These are phyloP conservation scores for Gymnopus androsaceus DNA, from an alignment of 1,284 basidiomycete species.

Conservation along the genomic window DNA sequence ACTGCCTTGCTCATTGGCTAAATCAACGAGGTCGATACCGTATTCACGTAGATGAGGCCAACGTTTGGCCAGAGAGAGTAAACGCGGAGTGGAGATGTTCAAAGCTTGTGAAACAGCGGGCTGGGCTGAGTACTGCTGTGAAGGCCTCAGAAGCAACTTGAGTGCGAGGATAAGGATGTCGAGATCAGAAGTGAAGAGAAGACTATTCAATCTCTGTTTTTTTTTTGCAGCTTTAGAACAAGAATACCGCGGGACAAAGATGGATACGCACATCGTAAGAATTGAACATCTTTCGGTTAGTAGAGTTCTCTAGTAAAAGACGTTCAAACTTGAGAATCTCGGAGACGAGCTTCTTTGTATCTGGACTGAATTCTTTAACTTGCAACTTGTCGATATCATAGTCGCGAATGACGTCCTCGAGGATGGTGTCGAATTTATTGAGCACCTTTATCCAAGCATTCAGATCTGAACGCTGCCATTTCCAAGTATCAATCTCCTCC, in stretches of 20 bases:
- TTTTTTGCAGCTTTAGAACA: background rate
- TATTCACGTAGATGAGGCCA: slow-evolving; percentile 78
- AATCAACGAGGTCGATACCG: slow-evolving; percentile 68
- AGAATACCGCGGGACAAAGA: background rate
- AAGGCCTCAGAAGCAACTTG: slow-evolving; percentile 86
- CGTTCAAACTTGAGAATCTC: slow-evolving; percentile 89
- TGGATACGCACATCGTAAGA: slow-evolving; percentile 87
- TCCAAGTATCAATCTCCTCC: slow-evolving; percentile 77
- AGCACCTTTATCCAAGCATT: slow-evolving; percentile 96
- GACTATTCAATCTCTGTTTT: slow-evolving; percentile 82
- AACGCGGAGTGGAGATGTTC: slow-evolving; percentile 72
- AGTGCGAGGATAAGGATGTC: slow-evolving; percentile 86
- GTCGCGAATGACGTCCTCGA: slow-evolving; percentile 81
- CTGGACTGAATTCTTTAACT: slow-evolving; percentile 75
- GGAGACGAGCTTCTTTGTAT: slow-evolving; percentile 76
- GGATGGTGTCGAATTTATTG: slow-evolving; percentile 91
- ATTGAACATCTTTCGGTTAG: slow-evolving; percentile 94
- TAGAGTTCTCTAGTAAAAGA: slow-evolving; percentile 94
- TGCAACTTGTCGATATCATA: slow-evolving; percentile 87
- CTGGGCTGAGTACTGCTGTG: slow-evolving; percentile 91
- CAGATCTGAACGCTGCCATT: slow-evolving; percentile 95
- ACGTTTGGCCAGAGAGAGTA: slow-evolving; percentile 70
- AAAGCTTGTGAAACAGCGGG: slow-evolving; percentile 76
- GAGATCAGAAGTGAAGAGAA: slow-evolving; percentile 87
- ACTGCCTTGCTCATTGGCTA: slow-evolving; percentile 56